These are phyloP conservation scores for Neurospora sp. DNA, from an alignment of 495 filamentous ascomycete genomes.

Conservation along the genomic window DNA sequence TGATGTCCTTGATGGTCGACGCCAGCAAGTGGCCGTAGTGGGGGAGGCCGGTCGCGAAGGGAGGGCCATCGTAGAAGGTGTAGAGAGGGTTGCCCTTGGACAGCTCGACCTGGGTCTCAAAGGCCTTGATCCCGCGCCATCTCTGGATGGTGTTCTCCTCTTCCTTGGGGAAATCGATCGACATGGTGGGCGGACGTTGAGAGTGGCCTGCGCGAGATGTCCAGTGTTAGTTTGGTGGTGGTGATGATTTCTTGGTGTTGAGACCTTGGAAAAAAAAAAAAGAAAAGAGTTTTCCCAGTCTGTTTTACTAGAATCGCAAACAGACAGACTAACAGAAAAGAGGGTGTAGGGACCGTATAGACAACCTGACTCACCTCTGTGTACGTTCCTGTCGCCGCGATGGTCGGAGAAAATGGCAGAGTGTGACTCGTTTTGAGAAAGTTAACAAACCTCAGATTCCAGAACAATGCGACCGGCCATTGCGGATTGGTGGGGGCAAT, in stretches of 20 bases:
- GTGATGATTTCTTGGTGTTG: background rate
- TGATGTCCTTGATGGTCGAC: constrained; percentile 96
- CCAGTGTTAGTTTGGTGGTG: background rate
- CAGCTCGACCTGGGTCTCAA: constrained; percentile 45
- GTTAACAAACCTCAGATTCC: background rate
- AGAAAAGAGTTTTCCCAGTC: background rate
- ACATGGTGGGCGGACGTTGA: constrained; percentile 41
- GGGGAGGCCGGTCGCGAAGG: constrained; percentile 56
- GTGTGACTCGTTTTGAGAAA: constrained; percentile 16
- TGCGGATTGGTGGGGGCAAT: background rate
- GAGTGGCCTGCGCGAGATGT: background rate
- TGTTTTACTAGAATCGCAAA: background rate
- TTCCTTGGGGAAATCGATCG: constrained; percentile 84
- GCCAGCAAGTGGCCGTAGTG: constrained; percentile 95
- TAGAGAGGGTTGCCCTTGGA: constrained; percentile 61
- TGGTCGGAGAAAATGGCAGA: constrained; percentile 5
- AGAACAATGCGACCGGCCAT: background rate
- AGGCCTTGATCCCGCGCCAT: constrained; percentile 89
- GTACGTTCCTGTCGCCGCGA: background rate
- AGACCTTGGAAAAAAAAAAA: background rate
- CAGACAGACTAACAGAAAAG: background rate
- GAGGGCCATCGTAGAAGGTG: constrained; percentile 73
- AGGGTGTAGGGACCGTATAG: background rate
- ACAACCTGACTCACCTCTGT: background rate
- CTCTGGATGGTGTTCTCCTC: constrained; percentile 70